Conservation (phyloP, 164 flowering plant genomes). For the Cinnamomum micranthum region DNA sequence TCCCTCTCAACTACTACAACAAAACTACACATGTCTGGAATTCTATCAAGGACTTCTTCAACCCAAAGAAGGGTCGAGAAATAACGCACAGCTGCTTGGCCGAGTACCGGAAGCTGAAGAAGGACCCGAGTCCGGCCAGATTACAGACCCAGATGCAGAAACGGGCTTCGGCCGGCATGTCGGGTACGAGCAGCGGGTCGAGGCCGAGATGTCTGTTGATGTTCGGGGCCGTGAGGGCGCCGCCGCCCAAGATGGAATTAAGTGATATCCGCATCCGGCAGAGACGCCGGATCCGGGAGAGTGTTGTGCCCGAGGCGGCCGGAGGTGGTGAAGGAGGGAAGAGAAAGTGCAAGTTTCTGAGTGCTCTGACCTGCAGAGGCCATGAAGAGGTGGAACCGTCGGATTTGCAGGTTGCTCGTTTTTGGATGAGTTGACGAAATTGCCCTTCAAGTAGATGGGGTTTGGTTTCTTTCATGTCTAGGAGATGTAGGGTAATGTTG, state of each 20-base stretch:
- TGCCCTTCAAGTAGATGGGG: too few relatives aligned
- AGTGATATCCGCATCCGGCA: slow-evolving; percentile 59
- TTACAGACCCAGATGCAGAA: not conserved
- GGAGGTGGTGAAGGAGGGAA: slow-evolving; percentile 10
- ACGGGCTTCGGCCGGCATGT: not conserved
- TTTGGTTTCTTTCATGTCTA: too few relatives aligned
- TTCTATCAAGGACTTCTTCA: too few relatives aligned
- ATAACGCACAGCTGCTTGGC: not conserved
- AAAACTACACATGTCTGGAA: too few relatives aligned
- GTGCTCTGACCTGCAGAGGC: slow-evolving; percentile 54
- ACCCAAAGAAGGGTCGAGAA: not conserved
- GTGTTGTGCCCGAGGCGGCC: not conserved
- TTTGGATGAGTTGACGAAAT: not conserved
- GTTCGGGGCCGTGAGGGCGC: slow-evolving; percentile 43
- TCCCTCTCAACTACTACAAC: too few relatives aligned
- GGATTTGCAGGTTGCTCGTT: not conserved
- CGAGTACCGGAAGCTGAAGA: slow-evolving; percentile 1
- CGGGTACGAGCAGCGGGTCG: not conserved
- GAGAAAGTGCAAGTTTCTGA: slow-evolving; percentile 39
- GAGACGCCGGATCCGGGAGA: slow-evolving; percentile 29
- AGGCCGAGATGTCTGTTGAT: slow-evolving; percentile 16
- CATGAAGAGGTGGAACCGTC: slow-evolving; percentile 14
- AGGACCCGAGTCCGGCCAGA: not conserved
- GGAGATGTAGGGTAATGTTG: too few relatives aligned
- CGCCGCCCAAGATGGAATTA: slow-evolving; percentile 53